Base-by-base conservation (phyloP, 495 filamentous ascomycete species). In the Collariella sp. region DNA sequence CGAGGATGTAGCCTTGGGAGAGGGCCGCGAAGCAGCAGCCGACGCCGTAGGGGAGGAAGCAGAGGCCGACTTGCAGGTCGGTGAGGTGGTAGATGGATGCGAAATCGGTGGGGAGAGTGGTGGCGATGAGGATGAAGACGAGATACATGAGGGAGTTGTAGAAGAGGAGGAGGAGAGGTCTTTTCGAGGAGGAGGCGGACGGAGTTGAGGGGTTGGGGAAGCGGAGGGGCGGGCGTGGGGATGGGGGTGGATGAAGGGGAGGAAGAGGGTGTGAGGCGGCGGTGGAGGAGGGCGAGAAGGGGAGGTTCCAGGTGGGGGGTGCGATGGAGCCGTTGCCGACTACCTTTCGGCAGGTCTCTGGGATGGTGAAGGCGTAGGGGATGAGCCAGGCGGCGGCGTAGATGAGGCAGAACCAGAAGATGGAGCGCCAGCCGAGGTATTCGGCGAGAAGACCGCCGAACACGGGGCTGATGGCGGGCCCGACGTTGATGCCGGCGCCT, bases 391-490 rank as follows among this genome's bases (percentile, higher is more conserved):
- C 68, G 0, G 71, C 78, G 12, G 73, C 69, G 24, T 82, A 60
- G 40, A 88, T 87, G 43, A 76, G 72, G 26, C 87, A 71, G 56
- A 89, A 88, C 84, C 84, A 88, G 62, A 89, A 91, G 39, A 87
- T 84, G 43, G 78, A 72, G 22, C 80, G 62, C 86, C 85, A 90
- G 0, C 82, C 83, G 0, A 88, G 70, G 42, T 78, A 85, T 29
- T 85, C 73, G 9, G 75, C 69, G 1, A 89, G 67, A 0, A 87
- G 54, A 0, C 85, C 85, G 2, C 86, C 85, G 16, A 89, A 73
- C 0, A 86, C 72, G 0, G 83, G 84, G 1, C 79, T 81, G 4
- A 86, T 52, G 0, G 78, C 71, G 3, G 81, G 79, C 0, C 78
- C 80, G n/a, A 75, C 52, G 24, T 72, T 76, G 44, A 75, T 70